A percentile compares a stretch with the other conserved stretches of the same genome.
phyloP scores from a whole-genome alignment of 2,329 filamentous ascomycete species.

The Pyricularia grisea region DNA sequence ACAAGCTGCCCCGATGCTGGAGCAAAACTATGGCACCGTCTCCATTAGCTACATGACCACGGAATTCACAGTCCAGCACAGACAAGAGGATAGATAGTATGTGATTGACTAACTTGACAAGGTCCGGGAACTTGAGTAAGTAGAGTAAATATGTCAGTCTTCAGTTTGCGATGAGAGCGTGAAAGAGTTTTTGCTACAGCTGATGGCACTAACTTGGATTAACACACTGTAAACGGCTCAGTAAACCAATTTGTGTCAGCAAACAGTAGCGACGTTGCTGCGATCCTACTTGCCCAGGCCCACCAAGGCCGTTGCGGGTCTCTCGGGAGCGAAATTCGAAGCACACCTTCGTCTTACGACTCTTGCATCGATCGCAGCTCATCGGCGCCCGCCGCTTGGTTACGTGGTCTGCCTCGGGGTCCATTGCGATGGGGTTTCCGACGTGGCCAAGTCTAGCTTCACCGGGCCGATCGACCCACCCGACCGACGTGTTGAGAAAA shows the following conservation, averaged over 20 bases:
- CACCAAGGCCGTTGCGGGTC: neutral
- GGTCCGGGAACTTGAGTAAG: slow-evolving; percentile 15
- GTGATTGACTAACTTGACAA: slow-evolving; percentile 10
- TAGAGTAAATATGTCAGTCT: neutral
- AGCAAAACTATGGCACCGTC: slow-evolving; percentile 10
- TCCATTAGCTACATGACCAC: neutral
- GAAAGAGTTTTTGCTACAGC: no score
- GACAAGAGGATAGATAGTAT: neutral
- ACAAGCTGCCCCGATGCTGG: slow-evolving; percentile 16
- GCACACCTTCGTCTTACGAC: slow-evolving; percentile 17
- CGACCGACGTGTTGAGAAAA: neutral
- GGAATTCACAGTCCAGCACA: neutral
- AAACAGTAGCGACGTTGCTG: neutral
- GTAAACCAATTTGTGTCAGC: neutral
- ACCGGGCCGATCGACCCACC: neutral
- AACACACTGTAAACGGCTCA: slow-evolving; percentile 8
- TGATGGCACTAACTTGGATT: slow-evolving; percentile 7
- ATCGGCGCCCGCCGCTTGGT: slow-evolving; percentile 16
- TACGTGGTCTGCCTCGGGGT: slow-evolving; percentile 4
- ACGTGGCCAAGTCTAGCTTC: neutral
- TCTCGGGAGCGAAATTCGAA: neutral
- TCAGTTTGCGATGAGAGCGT: neutral
- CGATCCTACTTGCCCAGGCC: neutral
- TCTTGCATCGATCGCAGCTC: slow-evolving; percentile 21
- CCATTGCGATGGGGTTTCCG: neutral